Conservation (phyloP, 192 early-diverging fungal genomes). For the Gigaspora rosea region DNA sequence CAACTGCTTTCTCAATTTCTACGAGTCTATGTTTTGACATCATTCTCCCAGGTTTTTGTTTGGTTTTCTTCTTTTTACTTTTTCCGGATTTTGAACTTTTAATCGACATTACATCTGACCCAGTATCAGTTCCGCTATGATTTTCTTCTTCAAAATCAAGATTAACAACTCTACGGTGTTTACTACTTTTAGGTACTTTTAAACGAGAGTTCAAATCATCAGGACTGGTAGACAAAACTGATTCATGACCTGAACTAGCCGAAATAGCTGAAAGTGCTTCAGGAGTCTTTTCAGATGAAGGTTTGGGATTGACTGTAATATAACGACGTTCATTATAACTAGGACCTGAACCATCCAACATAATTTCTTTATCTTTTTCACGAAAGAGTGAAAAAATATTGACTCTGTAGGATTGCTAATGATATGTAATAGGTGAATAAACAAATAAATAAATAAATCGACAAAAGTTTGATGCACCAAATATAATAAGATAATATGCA, state of each 20-base stretch:
- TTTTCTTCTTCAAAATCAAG: conserved; percentile 15
- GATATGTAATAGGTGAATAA: not conserved
- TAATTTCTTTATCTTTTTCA: conserved; percentile 45
- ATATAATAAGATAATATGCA: no score
- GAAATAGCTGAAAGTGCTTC: conserved; percentile 24
- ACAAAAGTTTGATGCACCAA: no score
- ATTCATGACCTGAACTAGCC: not conserved
- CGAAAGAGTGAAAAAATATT: conserved; percentile 52
- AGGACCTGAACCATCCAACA: conserved; percentile 54
- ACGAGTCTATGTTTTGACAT: conserved; percentile 9
- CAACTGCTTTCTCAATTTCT: conserved; percentile 22
- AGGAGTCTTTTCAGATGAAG: conserved; percentile 33
- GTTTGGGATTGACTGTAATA: conserved; percentile 31
- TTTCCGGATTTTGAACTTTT: conserved; percentile 1
- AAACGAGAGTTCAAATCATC: no score
- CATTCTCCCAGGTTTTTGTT: conserved; percentile 17
- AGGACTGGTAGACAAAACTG: not conserved
- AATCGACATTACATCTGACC: conserved; percentile 4
- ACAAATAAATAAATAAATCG: conserved; percentile 19
- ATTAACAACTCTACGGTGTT: conserved; percentile 37
- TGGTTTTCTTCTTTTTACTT: conserved; percentile 21
- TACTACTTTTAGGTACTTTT: conserved; percentile 27
- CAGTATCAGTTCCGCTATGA: conserved; percentile 9
- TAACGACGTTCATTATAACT: conserved; percentile 48
- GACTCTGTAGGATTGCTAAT: conserved; percentile 51